Base-by-base conservation (phyloP, 192 early-diverging fungal genomes). In the Coemansia sp. region DNA sequence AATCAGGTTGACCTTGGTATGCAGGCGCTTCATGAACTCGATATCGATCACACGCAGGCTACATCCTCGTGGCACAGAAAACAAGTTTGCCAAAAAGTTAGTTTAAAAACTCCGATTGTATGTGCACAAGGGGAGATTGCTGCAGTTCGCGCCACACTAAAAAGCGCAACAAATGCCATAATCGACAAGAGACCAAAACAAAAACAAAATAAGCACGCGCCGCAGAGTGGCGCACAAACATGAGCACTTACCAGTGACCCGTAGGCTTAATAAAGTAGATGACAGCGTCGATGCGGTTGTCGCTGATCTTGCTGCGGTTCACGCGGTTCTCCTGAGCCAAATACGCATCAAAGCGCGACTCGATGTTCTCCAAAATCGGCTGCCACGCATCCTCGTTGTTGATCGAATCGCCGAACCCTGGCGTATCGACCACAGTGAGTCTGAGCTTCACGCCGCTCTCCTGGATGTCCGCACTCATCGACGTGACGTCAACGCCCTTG, bases 321-420 rank as follows among this genome's bases (percentile, higher is more conserved):
- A 87, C 94, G 53, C 87, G 83, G 74, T 94, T 91, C 78, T 98
- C 97, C 85, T 97, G 93, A 19, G 93, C 89, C 39, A 98, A 82
- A 69, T 92, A 98, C 19, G 90, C 85, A 62, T 93, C 93, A 78
- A 94, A 98, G 68, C 95, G 93, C 52, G 92, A 89, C 84, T 98
- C 93, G 76, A 98, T 96, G 76, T 93, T 90, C 67, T 95, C 88
- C 65, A 95, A 74, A 71, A 98, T 94, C 6, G 97, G 94, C 74
- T 97, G 93, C 96, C 96, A 98, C 74, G 92, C 93, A 49, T 94
- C 89, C 61, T 98, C 95, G 79, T 99, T 99, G 85, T 98, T 99
- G 69, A 99, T 92, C 79, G 93, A 94, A 75, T 98, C 97, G 65
- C 97, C 95, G 73, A 94, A 98, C 12, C 95, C 97, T 45, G 96